These are phyloP conservation scores for Oidiodendron maius DNA, from an alignment of 495 filamentous ascomycete genomes.

Conservation along the genomic window DNA sequence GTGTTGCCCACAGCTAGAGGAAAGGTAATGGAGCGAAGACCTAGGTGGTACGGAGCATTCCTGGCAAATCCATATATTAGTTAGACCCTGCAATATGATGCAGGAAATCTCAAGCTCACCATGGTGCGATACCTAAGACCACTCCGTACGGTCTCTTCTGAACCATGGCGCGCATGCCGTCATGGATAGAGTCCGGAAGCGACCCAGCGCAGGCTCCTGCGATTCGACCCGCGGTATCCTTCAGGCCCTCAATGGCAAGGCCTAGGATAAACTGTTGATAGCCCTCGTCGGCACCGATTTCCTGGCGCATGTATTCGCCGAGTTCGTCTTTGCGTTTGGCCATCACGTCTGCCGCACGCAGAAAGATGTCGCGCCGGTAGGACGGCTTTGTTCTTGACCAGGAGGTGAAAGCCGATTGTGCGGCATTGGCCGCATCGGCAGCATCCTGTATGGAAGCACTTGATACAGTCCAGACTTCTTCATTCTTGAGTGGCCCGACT, in stretches of 20 bases:
- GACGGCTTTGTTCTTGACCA: slow-evolving; percentile 61
- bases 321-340: slow-evolving; percentile 1
- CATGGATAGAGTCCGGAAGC: slow-evolving; percentile 23
- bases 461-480: not conserved
- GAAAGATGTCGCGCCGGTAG: slow-evolving; percentile 10
- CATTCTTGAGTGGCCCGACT: not conserved
- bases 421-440: not conserved
- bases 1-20: slow-evolving; percentile 77
- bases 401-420: slow-evolving; percentile 50
- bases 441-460: not conserved
- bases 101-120: slow-evolving; percentile 24
- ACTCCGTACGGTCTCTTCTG: slow-evolving; percentile 27
- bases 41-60: slow-evolving; percentile 53
- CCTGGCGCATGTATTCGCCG: not conserved
- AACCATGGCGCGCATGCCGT: slow-evolving; percentile 21
- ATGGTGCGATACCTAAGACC: slow-evolving; percentile 31
- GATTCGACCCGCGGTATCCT: slow-evolving; percentile 1
- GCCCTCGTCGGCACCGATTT: not conserved
- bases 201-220: slow-evolving; percentile 31
- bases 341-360: not conserved
- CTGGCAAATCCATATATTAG: slow-evolving; percentile 21
- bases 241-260: not conserved
- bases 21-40: slow-evolving; percentile 48
- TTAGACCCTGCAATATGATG: not conserved
- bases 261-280: not conserved